Conservation (phyloP, 169 alveolate genomes). For the Eimeria necatrix region DNA sequence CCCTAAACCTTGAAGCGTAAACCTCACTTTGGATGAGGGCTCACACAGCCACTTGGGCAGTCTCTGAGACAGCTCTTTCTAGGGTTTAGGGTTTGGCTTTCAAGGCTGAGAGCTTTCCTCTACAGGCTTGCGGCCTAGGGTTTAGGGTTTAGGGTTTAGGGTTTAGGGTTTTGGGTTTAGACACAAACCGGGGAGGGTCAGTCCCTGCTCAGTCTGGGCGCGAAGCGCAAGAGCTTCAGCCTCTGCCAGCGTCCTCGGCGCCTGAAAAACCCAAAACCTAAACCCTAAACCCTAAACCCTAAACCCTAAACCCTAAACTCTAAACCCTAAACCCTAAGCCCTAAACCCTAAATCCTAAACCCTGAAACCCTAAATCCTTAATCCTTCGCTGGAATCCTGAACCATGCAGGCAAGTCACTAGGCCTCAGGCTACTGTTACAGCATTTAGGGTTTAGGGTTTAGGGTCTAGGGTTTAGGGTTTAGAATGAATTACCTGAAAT, state of each 20-base stretch:
- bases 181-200: constrained; percentile 33
- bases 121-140: background rate
- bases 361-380: background rate
- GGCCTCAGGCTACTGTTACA: background rate
- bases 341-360: background rate
- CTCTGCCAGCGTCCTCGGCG: constrained; percentile 29
- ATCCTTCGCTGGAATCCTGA: background rate
- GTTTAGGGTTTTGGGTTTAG: constrained; percentile 45
- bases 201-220: background rate
- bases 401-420: background rate
- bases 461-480: no score
- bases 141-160: constrained; percentile 45
- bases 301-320: background rate
- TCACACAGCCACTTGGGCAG: background rate
- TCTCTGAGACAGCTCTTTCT: background rate
- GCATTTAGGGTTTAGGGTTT: background rate
- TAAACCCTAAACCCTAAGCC: background rate
- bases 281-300: background rate
- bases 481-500: no score
- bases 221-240: background rate
- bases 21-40: no score
- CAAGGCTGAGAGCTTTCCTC: background rate
- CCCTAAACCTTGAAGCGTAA: no score
- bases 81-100: constrained; percentile 16
- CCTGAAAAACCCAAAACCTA: background rate